Conservation (phyloP, 2,329 filamentous ascomycete genomes). For the Onygenales sp. region DNA sequence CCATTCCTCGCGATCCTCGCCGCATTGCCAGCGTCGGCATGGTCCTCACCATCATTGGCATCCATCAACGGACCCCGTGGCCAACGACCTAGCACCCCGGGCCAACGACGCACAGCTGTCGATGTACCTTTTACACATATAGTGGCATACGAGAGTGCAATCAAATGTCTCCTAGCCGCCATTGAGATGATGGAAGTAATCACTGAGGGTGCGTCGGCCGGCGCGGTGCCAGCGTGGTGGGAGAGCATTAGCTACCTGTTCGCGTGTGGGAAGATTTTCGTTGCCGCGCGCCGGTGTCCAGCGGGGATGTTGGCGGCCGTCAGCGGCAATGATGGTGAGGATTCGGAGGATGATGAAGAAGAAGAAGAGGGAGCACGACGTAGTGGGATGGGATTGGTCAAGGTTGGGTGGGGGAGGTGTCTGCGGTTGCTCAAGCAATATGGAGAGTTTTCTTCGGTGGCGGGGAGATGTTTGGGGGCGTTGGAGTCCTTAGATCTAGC, state of each 20-base stretch:
- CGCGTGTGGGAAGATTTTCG: conserved; percentile 8
- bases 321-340: not conserved
- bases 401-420: conserved; percentile 5
- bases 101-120: not conserved
- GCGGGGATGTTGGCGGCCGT: conserved; percentile 3
- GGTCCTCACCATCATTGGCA: no score
- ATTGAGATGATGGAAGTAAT: conserved; percentile 9
- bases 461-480: conserved; percentile 2
- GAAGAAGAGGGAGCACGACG: not conserved
- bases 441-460: conserved; percentile 2
- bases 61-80: no score
- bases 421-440: conserved; percentile 7
- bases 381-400: not conserved
- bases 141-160: conserved; percentile 7
- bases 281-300: conserved; percentile 10
- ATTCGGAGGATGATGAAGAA: not conserved
- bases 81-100: no score
- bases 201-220: not conserved
- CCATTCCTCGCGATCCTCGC: conserved; percentile 10
- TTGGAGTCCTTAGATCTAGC: conserved; percentile 4
- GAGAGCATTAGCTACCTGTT: conserved; percentile 10
- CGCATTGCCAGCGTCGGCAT: conserved; percentile 6
- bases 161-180: conserved; percentile 11
- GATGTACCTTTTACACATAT: conserved; percentile 8
- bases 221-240: conserved; percentile 9